A percentile compares a stretch with the other conserved stretches of the same genome.
phyloP scores from a whole-genome alignment of 192 early-diverging fungal genomes.

The Chytriomyces sp. region DNA sequence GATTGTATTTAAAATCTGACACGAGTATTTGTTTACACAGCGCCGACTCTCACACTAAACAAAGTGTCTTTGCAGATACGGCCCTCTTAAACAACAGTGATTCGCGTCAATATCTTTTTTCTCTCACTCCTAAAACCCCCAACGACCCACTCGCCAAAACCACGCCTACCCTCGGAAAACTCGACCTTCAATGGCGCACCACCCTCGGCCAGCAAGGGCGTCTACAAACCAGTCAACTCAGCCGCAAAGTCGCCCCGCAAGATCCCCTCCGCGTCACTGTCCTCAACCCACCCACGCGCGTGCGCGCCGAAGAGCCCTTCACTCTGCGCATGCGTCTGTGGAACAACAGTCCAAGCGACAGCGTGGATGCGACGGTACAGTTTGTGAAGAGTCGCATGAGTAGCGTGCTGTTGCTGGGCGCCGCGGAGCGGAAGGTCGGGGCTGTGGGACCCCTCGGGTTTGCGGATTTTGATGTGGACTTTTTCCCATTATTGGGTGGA shows the following conservation, averaged over 20 bases:
- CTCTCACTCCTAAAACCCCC: conserved; percentile 65
- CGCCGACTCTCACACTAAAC: no score
- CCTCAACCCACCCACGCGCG: conserved; percentile 38
- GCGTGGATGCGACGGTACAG: conserved; percentile 60
- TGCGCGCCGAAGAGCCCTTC: conserved; percentile 68
- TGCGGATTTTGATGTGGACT: conserved; percentile 70
- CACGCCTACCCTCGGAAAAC: conserved; percentile 83
- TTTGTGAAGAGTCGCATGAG: conserved; percentile 81
- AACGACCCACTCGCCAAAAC: conserved; percentile 65
- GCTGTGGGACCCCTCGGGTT: conserved; percentile 58
- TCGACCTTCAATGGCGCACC: conserved; percentile 96
- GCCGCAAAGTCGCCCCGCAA: conserved; percentile 76
- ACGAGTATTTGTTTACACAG: no score
- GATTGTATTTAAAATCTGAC: no score
- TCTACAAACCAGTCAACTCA: conserved; percentile 89
- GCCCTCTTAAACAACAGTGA: conserved; percentile 53
- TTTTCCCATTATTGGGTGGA: conserved; percentile 81
- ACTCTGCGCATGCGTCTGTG: conserved; percentile 59
- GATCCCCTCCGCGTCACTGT: conserved; percentile 72
- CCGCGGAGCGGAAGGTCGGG: conserved; percentile 63
- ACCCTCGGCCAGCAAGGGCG: conserved; percentile 85
- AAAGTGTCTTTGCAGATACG: conserved; percentile 21
- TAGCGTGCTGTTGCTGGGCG: conserved; percentile 66
- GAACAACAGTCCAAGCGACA: conserved; percentile 58
- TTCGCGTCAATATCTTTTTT: conserved; percentile 89